Base-by-base conservation (phyloP, 2,329 filamentous ascomycete species). In the Cladophialophora psammophila region DNA sequence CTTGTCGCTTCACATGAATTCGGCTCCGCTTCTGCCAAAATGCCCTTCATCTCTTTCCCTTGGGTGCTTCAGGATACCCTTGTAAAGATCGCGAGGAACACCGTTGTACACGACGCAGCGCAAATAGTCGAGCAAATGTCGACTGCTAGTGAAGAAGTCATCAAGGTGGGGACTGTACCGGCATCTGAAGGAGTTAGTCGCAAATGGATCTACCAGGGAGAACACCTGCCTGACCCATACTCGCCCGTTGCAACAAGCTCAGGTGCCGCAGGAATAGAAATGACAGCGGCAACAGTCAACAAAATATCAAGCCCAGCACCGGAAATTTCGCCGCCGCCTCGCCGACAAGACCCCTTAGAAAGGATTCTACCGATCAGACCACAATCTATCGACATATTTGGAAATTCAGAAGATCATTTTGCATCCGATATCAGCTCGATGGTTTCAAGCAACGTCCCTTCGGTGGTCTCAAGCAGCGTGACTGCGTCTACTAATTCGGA, bases 11-110 rank as follows among this genome's bases (percentile, higher is more conserved):
- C 36, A 6, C 10, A 48, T 12, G 34, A 9, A 6, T 52, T 42
- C n/a, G 45, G 18, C 31, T 18, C 58, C 15, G 18, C 31, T 52
- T 4, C 36, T n/a, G 20, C 31, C 8, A 80, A 81, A 1, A 90
- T 93, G 84, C 94, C 95, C 0, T 81, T 98, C 8, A 95, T 97
- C 73, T 95, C 90, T 66, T 98, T 97, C 73, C 94, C 95, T 0
- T 99, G 95, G 95, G 82, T 98, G 1, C 96, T 98, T 70, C 84
- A 88, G 12, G 84, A 85, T 53, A 86, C 93, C 66, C 82, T 96
- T 3, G 89, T 90, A 1, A 84, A 84, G 56, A 88, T 96, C 72
- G 91, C 90, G 1, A 66, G 45, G 32, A 61, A 66, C 55, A 70
- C 68, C 10, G 34, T 60, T 18, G 36, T 66, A 7, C 52, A 68